Conservation (phyloP, 2,329 filamentous ascomycete genomes). For the Gnomoniopsis sp. region DNA sequence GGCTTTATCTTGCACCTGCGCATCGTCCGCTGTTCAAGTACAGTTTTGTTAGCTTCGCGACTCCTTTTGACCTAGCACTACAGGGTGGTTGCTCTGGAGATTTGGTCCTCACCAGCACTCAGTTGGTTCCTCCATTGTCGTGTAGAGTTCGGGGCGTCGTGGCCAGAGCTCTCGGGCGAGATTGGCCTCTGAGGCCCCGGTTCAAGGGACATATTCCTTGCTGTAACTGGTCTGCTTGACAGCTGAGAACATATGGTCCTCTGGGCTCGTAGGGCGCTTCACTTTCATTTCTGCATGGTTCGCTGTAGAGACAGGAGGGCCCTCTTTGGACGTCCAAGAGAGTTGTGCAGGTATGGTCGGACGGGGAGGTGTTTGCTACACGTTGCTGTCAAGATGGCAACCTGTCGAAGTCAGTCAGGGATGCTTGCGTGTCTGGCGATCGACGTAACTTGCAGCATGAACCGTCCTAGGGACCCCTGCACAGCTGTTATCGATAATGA, state of each 20-base stretch:
- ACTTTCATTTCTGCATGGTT: conserved; percentile 16
- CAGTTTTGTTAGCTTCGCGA: conserved; percentile 1
- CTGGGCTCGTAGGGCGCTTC: conserved; percentile 5
- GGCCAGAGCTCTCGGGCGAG: conserved; percentile 82
- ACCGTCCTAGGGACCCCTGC: neutral
- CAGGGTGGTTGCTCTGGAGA: neutral
- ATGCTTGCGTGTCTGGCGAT: neutral
- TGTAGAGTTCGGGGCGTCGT: conserved; percentile 66
- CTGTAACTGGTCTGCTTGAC: conserved; percentile 16
- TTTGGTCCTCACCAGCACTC: conserved; percentile 63
- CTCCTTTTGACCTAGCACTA: neutral
- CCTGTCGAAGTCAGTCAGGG: neutral
- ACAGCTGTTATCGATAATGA: neutral
- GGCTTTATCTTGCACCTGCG: conserved; percentile 57
- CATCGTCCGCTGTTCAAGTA: conserved; percentile 29
- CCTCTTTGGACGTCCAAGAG: neutral
- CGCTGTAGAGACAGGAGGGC: conserved; percentile 2
- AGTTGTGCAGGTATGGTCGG: neutral
- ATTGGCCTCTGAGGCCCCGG: conserved; percentile 53
- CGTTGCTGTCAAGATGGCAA: neutral
- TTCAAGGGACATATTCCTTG: conserved; percentile 59
- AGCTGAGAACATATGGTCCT: conserved; percentile 19
- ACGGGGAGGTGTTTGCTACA: neutral
- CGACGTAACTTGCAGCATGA: neutral
- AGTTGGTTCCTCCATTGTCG: conserved; percentile 75